Conservation (phyloP, 805 yeast species). For the Schwanniomyces pseudopolymorphus region DNA sequence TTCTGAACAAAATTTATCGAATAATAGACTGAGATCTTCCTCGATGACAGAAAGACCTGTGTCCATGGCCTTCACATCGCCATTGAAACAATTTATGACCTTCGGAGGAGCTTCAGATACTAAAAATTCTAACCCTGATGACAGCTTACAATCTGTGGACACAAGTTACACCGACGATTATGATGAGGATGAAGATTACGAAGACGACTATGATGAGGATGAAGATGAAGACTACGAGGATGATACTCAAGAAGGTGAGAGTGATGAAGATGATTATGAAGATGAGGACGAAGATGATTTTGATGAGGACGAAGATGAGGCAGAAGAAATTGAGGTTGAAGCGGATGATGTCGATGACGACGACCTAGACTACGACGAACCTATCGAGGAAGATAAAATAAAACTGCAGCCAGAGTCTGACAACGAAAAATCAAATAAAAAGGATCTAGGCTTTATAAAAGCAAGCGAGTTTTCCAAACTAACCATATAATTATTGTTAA, state of each 20-base stretch:
- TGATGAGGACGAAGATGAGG: slow-evolving; percentile 24
- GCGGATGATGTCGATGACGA: slow-evolving; percentile 6
- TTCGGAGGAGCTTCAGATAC: slow-evolving; percentile 22
- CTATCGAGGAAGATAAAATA: neutral
- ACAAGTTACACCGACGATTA: slow-evolving; percentile 14
- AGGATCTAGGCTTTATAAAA: neutral
- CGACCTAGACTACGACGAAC: neutral
- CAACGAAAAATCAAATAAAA: neutral
- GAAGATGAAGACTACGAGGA: slow-evolving; percentile 23
- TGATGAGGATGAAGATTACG: slow-evolving; percentile 20
- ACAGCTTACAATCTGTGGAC: slow-evolving; percentile 10
- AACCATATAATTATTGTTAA: neutral
- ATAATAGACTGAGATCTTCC: neutral
- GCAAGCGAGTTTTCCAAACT: slow-evolving; percentile 1
- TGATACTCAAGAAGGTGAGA: slow-evolving; percentile 12
- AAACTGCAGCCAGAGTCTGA: neutral
- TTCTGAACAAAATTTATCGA: slow-evolving; percentile 1
- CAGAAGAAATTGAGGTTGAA: slow-evolving; percentile 14
- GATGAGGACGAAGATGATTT: slow-evolving; percentile 13
- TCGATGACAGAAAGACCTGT: slow-evolving; percentile 27
- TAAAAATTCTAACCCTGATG: neutral
- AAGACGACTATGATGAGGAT: slow-evolving; percentile 28
- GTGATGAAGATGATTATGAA: slow-evolving; percentile 12
- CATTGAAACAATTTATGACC: slow-evolving; percentile 41
- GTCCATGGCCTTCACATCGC: slow-evolving; percentile 38